Percentiles rank a stretch among this genome's conserved stretches.
These are phyloP conservation scores for Penicillium sp. DNA, from an alignment of 2,329 filamentous ascomycete genomes.

Conservation along the genomic window DNA sequence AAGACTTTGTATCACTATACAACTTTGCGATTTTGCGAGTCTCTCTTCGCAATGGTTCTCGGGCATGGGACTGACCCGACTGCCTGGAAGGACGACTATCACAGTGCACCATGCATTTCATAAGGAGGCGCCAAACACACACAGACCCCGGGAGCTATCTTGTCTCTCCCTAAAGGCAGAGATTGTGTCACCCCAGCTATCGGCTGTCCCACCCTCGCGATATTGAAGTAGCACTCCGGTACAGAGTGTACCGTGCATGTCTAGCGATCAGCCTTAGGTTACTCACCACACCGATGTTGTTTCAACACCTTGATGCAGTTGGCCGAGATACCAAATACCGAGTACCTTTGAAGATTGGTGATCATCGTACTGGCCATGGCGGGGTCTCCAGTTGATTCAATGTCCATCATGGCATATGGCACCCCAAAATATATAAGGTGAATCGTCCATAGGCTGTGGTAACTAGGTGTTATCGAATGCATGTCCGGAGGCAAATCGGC, in stretches of 20 bases:
- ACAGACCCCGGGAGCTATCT: not conserved
- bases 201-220: not conserved
- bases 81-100: not conserved
- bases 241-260: not conserved
- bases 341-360: not conserved
- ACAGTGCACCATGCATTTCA: not conserved
- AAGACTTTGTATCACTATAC: not conserved
- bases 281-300: not conserved
- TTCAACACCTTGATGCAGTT: not conserved
- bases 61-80: not conserved
- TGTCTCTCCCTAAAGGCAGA: not conserved
- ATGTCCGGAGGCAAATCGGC: not conserved
- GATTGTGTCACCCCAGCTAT: constrained; percentile 1
- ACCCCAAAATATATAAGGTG: no score
- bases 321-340: not conserved
- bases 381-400: not conserved
- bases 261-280: not conserved
- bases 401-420: not conserved
- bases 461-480: no score
- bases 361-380: not conserved
- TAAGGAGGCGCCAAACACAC: constrained; percentile 1
- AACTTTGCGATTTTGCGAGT: not conserved
- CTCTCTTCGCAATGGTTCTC: not conserved
- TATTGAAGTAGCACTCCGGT: not conserved
- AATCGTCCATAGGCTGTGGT: no score